Evolutionary conservation across 257 asterid genomes (phyloP), one percentile per base, ranked within the genome.

Genomic region (Fraxinus cuspidata): DNA sequence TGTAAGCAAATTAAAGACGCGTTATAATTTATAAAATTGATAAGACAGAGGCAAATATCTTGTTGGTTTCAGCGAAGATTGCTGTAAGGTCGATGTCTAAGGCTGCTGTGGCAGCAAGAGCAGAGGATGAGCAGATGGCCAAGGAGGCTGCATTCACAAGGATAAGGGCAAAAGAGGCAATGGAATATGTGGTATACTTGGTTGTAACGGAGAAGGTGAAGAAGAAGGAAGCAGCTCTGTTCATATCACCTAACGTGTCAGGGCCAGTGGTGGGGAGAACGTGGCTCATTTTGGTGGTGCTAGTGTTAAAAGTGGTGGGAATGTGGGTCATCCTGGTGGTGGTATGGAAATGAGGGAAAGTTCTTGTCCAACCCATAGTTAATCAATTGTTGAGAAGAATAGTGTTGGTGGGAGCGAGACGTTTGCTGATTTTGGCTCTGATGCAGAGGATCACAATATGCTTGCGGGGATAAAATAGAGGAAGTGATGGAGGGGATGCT

Each of bases 41-140:
- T 77, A 78, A 78, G 74, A 87, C 83, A 29, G 85, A 88, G 0
- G 96, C 96, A 18, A 90, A 74, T 84, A 79, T 87, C 74, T 72
- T 94, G 64, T 42, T 92, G 91, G 91, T 96, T 16, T 97, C 97
- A 0, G 95, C 96, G 0, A 90, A 74, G 74, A 90, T 94, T 8
- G 91, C 94, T 0, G 77, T 93, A 0, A 37, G 56, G 25, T 88
- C 92, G 1, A 85, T 91, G 92, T 90, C 81, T 44, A 89, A 84
- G 72, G 94, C 96, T 0, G 94, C 87, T 2, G 79, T 70, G 78
- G 88, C 85, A 0, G 89, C 95, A 0, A 88, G 77, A 73, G 86
- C 78, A 0, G 92, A 88, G 83, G 97, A 97, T 0, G 97, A 90
- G 89, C 85, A 87, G 85, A 73, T 87, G 81, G 96, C 89, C 32